Evolutionary conservation across 2,329 filamentous ascomycete species (phyloP).

Genomic region (Penicillium frequentans): DNA sequence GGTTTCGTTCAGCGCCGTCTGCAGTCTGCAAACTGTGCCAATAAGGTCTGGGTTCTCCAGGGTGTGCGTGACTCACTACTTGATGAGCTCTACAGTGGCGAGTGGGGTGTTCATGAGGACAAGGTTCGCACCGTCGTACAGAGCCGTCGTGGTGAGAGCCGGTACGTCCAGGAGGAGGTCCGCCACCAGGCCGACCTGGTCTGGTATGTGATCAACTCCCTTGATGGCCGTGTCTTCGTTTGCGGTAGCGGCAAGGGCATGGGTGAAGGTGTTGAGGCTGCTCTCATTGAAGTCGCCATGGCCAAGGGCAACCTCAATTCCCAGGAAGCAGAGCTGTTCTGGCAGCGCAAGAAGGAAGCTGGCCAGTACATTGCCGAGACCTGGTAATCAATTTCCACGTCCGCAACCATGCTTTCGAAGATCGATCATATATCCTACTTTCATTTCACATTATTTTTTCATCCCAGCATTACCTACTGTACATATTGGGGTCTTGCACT

Average conservation of each 20-base stretch:
- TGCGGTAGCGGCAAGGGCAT: slow-evolving; percentile 95
- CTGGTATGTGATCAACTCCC: slow-evolving; percentile 93
- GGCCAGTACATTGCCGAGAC: slow-evolving; percentile 85
- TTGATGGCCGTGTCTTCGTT: slow-evolving; percentile 96
- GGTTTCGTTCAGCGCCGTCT: slow-evolving; percentile 94
- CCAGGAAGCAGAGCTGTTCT: slow-evolving; percentile 82
- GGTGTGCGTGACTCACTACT: slow-evolving; percentile 90
- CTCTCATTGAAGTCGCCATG: slow-evolving; percentile 88
- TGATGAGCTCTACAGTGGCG: slow-evolving; percentile 94
- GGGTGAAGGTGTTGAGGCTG: slow-evolving; percentile 91
- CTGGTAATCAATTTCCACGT: slow-evolving; percentile 22
- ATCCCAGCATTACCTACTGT: background rate
- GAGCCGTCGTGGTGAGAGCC: slow-evolving; percentile 72
- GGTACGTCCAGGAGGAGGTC: slow-evolving; percentile 97
- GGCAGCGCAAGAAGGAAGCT: slow-evolving; percentile 85
- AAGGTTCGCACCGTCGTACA: slow-evolving; percentile 82
- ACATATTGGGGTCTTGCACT: background rate
- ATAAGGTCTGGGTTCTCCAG: slow-evolving; percentile 97
- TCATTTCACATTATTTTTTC: background rate
- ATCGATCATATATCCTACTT: background rate
- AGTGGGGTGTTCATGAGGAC: slow-evolving; percentile 91
- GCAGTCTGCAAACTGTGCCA: slow-evolving; percentile 92
- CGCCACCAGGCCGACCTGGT: slow-evolving; percentile 89
- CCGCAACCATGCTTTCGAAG: background rate
- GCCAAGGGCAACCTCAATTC: slow-evolving; percentile 81